A percentile compares a stretch with the other conserved stretches of the same genome.
These are phyloP conservation scores for Aleurites moluccanus DNA, from an alignment of 441 rosid genomes.

Conservation along the genomic window DNA sequence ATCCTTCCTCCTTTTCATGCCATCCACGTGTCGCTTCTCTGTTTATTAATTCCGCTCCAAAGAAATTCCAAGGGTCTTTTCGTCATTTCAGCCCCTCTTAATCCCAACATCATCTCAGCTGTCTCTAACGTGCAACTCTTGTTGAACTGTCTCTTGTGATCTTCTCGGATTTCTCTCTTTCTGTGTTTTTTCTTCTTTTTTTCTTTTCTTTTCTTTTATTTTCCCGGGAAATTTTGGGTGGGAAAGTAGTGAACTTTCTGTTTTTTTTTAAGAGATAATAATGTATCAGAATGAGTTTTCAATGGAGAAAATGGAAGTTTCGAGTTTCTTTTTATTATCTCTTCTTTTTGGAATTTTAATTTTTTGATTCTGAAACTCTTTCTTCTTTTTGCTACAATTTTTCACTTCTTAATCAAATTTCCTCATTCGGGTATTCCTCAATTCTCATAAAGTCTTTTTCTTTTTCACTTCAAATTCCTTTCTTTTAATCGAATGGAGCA, in stretches of 20 bases:
- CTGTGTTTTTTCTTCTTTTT: not conserved
- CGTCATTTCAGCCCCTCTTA: not conserved
- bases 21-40: constrained; percentile 39
- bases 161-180: not conserved
- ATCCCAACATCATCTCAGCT: not conserved
- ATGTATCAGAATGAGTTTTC: constrained; percentile 4
- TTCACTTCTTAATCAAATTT: constrained; percentile 5
- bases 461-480: not conserved
- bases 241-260: not conserved
- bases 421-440: constrained; percentile 19
- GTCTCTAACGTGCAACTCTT: not conserved
- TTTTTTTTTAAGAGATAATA: not conserved
- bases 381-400: not conserved
- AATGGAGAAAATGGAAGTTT: constrained; percentile 26
- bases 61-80: constrained; percentile 4
- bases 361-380: constrained; percentile 8
- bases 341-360: constrained; percentile 23
- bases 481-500: constrained; percentile 33
- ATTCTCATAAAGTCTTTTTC: not conserved
- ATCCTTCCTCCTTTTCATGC: constrained; percentile 19
- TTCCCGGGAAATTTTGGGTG: constrained; percentile 9
- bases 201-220: not conserved
- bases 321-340: constrained; percentile 18
- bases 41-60: not conserved
- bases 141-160: not conserved